A percentile compares a stretch with the other conserved stretches of the same genome.
Evolutionary conservation across 2,329 filamentous ascomycete genomes (phyloP).

Genomic region (Aspergillus awamori): DNA sequence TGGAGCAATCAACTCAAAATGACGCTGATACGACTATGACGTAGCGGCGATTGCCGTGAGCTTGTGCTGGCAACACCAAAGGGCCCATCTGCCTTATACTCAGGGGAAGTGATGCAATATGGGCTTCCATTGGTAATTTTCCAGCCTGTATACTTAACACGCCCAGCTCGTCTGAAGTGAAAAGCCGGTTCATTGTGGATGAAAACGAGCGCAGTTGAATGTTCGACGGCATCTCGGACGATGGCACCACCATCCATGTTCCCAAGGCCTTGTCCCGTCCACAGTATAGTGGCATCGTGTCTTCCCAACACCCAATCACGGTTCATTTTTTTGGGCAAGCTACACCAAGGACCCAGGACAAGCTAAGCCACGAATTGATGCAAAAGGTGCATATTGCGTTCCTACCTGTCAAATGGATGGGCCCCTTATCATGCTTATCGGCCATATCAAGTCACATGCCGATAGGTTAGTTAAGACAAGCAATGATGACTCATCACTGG

Average conservation of each 20-base stretch:
- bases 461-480: not conserved
- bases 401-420: too few species aligned
- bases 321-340: not conserved
- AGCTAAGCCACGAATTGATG: not conserved
- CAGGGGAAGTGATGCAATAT: not conserved
- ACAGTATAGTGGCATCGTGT: not conserved
- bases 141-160: not conserved
- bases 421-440: not conserved
- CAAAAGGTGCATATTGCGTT: too few species aligned
- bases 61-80: not conserved
- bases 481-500: conserved; percentile 8
- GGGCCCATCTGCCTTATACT: not conserved
- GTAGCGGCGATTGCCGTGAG: not conserved
- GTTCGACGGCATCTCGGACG: not conserved
- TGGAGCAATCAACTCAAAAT: not conserved
- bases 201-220: not conserved
- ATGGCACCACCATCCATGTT: not conserved
- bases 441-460: conserved; percentile 3
- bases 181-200: not conserved
- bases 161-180: not conserved
- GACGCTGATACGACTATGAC: not conserved
- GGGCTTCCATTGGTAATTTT: not conserved
- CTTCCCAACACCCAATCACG: not conserved
- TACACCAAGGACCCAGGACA: not conserved
- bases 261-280: not conserved